phyloP scores from a whole-genome alignment of 768 basidiomycete genomes.

The Russula sp. region DNA sequence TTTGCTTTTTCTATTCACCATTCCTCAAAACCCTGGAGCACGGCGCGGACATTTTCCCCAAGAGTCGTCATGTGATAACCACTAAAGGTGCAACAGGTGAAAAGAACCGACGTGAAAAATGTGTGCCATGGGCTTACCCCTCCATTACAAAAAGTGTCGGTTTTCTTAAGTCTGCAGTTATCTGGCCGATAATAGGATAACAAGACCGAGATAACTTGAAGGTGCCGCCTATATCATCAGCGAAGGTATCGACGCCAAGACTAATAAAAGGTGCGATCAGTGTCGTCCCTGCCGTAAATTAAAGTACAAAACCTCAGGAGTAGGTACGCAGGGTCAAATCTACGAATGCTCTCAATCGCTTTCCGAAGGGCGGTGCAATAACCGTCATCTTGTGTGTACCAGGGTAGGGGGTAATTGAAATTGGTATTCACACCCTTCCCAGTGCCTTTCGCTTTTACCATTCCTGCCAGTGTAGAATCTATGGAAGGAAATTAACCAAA shows the following conservation, averaged over 20 bases:
- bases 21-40: conserved; percentile 34
- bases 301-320: conserved; percentile 34
- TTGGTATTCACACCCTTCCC: conserved; percentile 33
- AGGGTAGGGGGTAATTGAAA: conserved; percentile 37
- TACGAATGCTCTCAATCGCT: conserved; percentile 29
- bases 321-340: conserved; percentile 32
- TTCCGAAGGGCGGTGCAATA: conserved; percentile 33
- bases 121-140: conserved; percentile 33
- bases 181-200: conserved; percentile 34
- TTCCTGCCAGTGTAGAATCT: conserved; percentile 40
- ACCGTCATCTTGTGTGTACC: conserved; percentile 32
- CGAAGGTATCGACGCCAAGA: conserved; percentile 39
- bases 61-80: conserved; percentile 36
- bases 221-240: conserved; percentile 36
- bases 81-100: conserved; percentile 13
- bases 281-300: not conserved
- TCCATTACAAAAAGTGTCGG: conserved; percentile 40
- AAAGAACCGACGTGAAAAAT: not conserved
- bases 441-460: conserved; percentile 32
- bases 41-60: conserved; percentile 34
- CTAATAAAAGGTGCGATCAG: conserved; percentile 25
- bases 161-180: conserved; percentile 26
- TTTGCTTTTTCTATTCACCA: not conserved
- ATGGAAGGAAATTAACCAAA: not conserved
- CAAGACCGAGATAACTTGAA: conserved; percentile 35